phyloP scores from a whole-genome alignment of 768 basidiomycete genomes.

The Albatrellus ellisii region DNA sequence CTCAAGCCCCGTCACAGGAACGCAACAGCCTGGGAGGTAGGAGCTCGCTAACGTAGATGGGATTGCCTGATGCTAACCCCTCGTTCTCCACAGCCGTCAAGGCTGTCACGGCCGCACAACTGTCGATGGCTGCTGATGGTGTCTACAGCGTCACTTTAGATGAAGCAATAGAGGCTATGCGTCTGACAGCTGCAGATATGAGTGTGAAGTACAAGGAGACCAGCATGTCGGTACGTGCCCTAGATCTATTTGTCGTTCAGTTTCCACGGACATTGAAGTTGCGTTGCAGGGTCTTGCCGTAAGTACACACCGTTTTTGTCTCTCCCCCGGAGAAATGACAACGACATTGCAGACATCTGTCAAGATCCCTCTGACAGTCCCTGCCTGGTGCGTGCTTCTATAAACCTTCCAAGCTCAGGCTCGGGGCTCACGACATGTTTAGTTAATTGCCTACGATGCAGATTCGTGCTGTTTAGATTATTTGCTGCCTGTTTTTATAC shows the following conservation, averaged over 20 bases:
- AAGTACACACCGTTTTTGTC: constrained; percentile 17
- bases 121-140: constrained; percentile 87
- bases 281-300: constrained; percentile 42
- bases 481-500: too few relatives aligned
- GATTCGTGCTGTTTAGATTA: too few relatives aligned
- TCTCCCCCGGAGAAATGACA: constrained; percentile 29
- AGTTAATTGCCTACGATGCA: too few relatives aligned
- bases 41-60: not conserved
- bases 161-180: constrained; percentile 1
- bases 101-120: constrained; percentile 86
- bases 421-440: not conserved
- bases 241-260: not conserved
- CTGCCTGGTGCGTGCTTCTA: constrained; percentile 43
- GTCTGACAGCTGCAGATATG: constrained; percentile 63
- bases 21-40: constrained; percentile 77
- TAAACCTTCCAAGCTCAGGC: not conserved
- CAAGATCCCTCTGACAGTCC: constrained; percentile 74
- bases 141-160: constrained; percentile 32
- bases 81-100: constrained; percentile 53
- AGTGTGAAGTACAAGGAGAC: constrained; percentile 95
- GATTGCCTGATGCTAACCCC: not conserved
- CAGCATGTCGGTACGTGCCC: constrained; percentile 60
- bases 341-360: constrained; percentile 31
- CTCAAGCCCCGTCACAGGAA: constrained; percentile 32
- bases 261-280: not conserved